Evolutionary conservation across 805 yeast genomes (phyloP), one percentile per base, ranked within the genome.

Genomic region (Debaryomyces hansenii): DNA sequence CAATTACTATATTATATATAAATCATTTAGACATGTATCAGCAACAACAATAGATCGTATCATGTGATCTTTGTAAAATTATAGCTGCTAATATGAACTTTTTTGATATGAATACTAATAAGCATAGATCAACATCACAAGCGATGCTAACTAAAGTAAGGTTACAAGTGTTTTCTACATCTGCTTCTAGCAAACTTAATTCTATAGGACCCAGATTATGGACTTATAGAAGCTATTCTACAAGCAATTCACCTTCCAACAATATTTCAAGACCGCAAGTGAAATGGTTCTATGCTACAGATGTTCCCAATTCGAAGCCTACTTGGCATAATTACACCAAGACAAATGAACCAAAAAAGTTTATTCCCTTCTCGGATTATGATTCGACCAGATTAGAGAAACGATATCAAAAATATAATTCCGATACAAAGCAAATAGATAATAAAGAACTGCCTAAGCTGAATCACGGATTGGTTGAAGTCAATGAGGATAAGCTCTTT

Each of bases 211-310:
- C 7, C 27, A 24, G 27, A 4, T 24, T 9, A 9, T 24, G 27
- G 27, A 9, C 10, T 24, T 24, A 24, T 24, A 24, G 10, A 24
- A 3, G 27, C 27, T 24, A 24, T 24, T 24, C 27, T 24, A 24
- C 27, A 24, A 24, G 5, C 27, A 9, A 24, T 24, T 24, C 27
- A 9, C 7, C 27, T 9, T 12, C 16, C 12, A 31, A 31, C 16
- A 7, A 12, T 5, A 18, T 28, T 14, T 63, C 64, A 1, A 37
- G 45, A 7, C 45, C 60, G 1, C 52, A 18, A 14, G 60, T 56
- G 15, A 68, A 75, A 50, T 90, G 97, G 97, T 90, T 80, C 60
- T 85, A 89, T 56, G 92, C 96, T 2, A 83, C 90, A 0, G 96
- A 89, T 59, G 64, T 82, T 5, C 96, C 97, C 1, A 62, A 71